Evolutionary conservation across 306 rosid species (phyloP), one percentile per base, ranked within the genome.

Genomic region (Ammopiptanthus mongolicus): DNA sequence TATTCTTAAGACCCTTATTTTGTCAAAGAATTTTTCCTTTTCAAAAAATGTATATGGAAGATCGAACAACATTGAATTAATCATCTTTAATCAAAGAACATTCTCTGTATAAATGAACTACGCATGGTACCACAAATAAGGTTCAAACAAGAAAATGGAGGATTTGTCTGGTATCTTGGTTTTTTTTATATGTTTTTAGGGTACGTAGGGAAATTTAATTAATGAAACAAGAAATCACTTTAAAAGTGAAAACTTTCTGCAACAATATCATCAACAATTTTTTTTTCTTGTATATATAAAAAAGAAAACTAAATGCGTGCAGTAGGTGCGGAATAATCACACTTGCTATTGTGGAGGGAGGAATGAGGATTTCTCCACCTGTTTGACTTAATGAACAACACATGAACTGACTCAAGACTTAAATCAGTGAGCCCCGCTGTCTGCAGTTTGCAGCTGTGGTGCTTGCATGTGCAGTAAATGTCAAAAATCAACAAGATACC

Each of bases 361-460:
- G 65, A 59, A 68, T 74, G 76, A 50, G 65, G 31, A 36, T n/a
- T n/a, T 66, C 44, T 81, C 11, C 29, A 75, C 11, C 62, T 50
- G 73, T 63, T 81, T 42, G 71, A 82, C 58, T 76, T 63, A 81
- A 81, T 63, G 82, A 11, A 55, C 34, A 82, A 75, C 85, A 76
- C 82, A 77, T 76, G 85, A 82, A 82, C 44, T 76, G 75, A 76
- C 65, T 61, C 77, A 51, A 61, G 51, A 64, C 79, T 65, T 82
- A 56, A 71, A 82, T 64, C 68, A 53, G 82, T 76, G 82, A 71
- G 85, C 65, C 85, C 81, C 74, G 8, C 71, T 75, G 78, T 56
- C 70, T 71, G 82, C 71, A 81, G 53, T 62, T 71, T 71, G 78
- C 83, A 79, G 74, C 78, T 41, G 41, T 72, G 62, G 69, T 72